A percentile compares a stretch with the other conserved stretches of the same genome.
Evolutionary conservation across 2,329 filamentous ascomycete genomes (phyloP).

Genomic region (Phaeosphaeria sp.): DNA sequence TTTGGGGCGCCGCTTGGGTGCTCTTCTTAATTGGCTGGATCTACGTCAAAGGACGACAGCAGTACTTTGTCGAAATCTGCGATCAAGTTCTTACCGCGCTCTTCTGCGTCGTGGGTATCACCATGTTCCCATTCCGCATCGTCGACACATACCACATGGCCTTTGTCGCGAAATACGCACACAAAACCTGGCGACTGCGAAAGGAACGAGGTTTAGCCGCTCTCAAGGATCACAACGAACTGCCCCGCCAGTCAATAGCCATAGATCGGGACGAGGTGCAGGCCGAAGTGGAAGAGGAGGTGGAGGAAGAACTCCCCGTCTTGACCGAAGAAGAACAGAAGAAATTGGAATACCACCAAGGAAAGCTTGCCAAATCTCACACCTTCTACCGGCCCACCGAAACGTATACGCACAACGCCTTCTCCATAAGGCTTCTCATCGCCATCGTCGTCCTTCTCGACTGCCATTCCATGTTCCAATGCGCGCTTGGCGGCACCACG

Average conservation of each 20-base stretch:
- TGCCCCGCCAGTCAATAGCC: constrained; percentile 57
- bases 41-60: constrained; percentile 74
- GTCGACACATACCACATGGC: constrained; percentile 89
- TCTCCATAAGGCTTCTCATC: constrained; percentile 75
- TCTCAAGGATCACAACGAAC: constrained; percentile 71
- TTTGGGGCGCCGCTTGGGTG: constrained; percentile 87
- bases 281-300: constrained; percentile 12
- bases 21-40: constrained; percentile 90
- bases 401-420: constrained; percentile 81
- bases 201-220: constrained; percentile 66
- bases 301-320: constrained; percentile 55
- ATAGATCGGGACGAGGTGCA: constrained; percentile 49
- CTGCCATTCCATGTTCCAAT: constrained; percentile 79
- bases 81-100: constrained; percentile 67
- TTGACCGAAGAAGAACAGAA: constrained; percentile 69
- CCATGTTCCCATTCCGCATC: constrained; percentile 72
- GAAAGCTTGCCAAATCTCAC: constrained; percentile 80
- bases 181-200: constrained; percentile 68
- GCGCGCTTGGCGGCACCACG: constrained; percentile 77
- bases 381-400: constrained; percentile 91
- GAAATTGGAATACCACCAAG: constrained; percentile 75
- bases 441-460: constrained; percentile 79
- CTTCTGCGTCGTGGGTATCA: constrained; percentile 68
- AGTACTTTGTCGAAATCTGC: constrained; percentile 62
- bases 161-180: constrained; percentile 75